phyloP scores from a whole-genome alignment of 148 eudicot genomes.

The Amaranthus hypochondriacus region DNA sequence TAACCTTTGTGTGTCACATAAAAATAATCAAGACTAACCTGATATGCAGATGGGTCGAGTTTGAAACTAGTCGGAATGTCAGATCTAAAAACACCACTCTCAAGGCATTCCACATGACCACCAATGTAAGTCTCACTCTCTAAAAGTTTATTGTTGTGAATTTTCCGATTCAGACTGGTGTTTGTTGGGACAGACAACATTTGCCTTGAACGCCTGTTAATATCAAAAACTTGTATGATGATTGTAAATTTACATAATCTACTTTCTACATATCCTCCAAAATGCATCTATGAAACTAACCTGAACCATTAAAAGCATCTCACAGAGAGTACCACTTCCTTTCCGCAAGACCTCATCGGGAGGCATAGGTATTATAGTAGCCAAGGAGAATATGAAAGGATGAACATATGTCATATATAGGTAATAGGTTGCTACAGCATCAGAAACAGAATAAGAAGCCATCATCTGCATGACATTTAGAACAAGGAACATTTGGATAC shows the following conservation, averaged over 20 bases:
- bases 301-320: constrained; percentile 99
- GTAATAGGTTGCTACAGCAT: constrained; percentile 98
- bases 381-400: constrained; percentile 97
- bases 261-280: neutral
- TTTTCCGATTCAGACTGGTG: constrained; percentile 94
- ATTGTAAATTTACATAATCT: neutral
- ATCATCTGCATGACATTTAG: constrained; percentile 67
- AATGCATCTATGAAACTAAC: constrained; percentile 33
- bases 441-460: constrained; percentile 99
- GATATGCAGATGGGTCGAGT: constrained; percentile 92
- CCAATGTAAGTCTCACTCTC: constrained; percentile 99
- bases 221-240: constrained; percentile 13
- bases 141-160: constrained; percentile 64
- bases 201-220: constrained; percentile 83
- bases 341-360: constrained; percentile 98
- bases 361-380: constrained; percentile 97
- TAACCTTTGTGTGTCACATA: neutral
- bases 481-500: constrained; percentile 19
- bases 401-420: constrained; percentile 98
- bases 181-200: constrained; percentile 94
- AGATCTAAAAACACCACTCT: constrained; percentile 99
- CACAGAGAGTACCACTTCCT: constrained; percentile 99
- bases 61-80: constrained; percentile 95
- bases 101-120: constrained; percentile 99
- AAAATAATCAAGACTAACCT: constrained; percentile 38